Conservation (phyloP, 768 basidiomycete genomes). For the Phlegmacium glaucopus region DNA sequence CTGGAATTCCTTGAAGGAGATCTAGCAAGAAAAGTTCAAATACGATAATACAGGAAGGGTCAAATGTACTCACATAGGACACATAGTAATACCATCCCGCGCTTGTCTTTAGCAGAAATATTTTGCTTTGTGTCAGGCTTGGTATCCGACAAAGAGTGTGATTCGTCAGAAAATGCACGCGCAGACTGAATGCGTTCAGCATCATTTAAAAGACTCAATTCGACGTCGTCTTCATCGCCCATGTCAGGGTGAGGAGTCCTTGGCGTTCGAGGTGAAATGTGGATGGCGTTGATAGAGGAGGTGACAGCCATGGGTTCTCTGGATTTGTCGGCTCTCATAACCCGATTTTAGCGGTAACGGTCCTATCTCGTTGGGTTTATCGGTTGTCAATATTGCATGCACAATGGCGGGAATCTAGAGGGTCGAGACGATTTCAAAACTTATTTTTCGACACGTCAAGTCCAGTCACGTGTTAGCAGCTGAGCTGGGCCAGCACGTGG, state of each 20-base stretch:
- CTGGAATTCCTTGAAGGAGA: conserved; percentile 86
- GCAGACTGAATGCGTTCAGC: conserved; percentile 49
- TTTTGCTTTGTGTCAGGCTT: conserved; percentile 38
- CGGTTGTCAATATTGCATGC: no score
- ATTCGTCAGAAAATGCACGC: conserved; percentile 40
- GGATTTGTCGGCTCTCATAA: conserved; percentile 37
- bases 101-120: conserved; percentile 74
- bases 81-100: conserved; percentile 80
- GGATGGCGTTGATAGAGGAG: conserved; percentile 57
- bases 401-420: no score
- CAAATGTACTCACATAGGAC: conserved; percentile 69
- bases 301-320: conserved; percentile 48
- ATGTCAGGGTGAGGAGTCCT: conserved; percentile 33
- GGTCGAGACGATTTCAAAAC: no score
- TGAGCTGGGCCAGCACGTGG: no score
- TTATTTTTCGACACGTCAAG: no score
- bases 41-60: conserved; percentile 4
- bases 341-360: conserved; percentile 17
- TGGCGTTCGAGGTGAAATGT: conserved; percentile 53
- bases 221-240: conserved; percentile 52
- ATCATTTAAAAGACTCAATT: conserved; percentile 58
- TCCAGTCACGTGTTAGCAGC: no score
- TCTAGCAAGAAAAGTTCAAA: conserved; percentile 36
- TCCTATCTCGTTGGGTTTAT: no score
- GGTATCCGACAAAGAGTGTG: conserved; percentile 20